These are phyloP conservation scores for Lactarius indigo DNA, from an alignment of 768 basidiomycete genomes.

Conservation along the genomic window DNA sequence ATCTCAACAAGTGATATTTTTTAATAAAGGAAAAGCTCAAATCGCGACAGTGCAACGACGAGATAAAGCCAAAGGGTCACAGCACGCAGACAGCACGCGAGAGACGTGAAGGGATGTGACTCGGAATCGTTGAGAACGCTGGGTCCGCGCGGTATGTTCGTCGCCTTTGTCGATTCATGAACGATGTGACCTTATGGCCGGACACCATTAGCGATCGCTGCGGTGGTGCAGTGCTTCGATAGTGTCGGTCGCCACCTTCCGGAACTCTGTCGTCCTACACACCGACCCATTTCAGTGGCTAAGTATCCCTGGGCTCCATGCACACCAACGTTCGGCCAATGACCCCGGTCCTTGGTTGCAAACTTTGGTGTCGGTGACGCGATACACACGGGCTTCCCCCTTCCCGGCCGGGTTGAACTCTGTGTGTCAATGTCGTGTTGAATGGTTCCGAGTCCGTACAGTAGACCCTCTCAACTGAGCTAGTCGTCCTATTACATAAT, in stretches of 20 bases:
- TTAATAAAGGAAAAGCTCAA: not conserved
- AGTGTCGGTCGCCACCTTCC: not conserved
- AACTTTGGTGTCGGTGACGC: not conserved
- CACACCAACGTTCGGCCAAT: not conserved
- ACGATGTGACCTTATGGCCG: not conserved
- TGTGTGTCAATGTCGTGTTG: not conserved
- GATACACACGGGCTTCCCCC: not conserved
- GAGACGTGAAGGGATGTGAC: not conserved
- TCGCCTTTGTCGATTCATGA: not conserved
- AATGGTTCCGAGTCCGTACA: not conserved
- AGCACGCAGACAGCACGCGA: not conserved
- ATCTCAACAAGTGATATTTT: not conserved
- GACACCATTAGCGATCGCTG: not conserved
- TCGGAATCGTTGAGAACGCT: not conserved
- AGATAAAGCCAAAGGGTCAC: not conserved
- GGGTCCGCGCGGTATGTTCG: not conserved
- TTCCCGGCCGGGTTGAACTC: not conserved
- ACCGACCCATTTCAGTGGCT: not conserved
- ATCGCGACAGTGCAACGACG: not conserved
- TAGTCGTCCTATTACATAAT: not conserved
- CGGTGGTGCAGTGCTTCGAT: not conserved
- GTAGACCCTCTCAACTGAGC: no score
- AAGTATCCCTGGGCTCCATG: not conserved
- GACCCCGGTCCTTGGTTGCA: constrained; percentile 6
- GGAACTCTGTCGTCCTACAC: not conserved